Conservation (phyloP, 257 asterid species). For the Eustoma russellianum region DNA sequence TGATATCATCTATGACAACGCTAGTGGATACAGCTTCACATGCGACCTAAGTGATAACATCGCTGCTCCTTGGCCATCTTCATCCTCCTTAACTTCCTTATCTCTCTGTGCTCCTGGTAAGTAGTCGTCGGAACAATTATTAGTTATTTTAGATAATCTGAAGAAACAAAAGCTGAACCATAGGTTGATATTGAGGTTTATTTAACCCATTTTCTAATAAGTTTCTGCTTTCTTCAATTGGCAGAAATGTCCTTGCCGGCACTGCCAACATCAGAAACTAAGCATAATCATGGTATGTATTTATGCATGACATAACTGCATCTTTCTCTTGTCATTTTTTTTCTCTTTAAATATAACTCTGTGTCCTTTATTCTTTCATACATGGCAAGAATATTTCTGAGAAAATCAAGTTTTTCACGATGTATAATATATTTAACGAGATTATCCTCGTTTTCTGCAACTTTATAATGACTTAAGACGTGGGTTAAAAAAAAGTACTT, state of each 20-base stretch:
- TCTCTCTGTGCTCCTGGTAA: constrained; percentile 99
- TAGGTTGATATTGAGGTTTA: too few relatives aligned
- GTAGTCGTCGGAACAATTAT: not conserved
- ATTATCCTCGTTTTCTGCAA: not conserved
- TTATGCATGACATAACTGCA: constrained; percentile 3
- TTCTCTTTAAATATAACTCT: not conserved
- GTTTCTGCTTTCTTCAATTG: constrained; percentile 13
- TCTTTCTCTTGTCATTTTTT: not conserved
- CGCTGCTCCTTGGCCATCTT: constrained; percentile 99
- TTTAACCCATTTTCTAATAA: constrained; percentile 1
- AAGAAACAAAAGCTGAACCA: too few relatives aligned
- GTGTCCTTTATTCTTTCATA: not conserved
- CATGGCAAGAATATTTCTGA: not conserved
- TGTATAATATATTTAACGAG: not conserved
- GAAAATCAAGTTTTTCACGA: not conserved
- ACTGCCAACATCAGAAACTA: constrained; percentile 61
- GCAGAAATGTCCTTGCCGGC: constrained; percentile 99
- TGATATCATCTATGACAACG: constrained; percentile 76
- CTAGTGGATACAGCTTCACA: constrained; percentile 77
- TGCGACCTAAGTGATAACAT: constrained; percentile 88
- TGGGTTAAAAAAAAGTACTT: too few relatives aligned
- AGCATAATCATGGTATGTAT: constrained; percentile 48
- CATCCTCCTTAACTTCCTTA: constrained; percentile 62
- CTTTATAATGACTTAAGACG: not conserved
- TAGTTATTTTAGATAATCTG: not conserved